These are phyloP conservation scores for Diplogelasinospora grovesii DNA, from an alignment of 495 filamentous ascomycete species.

Conservation along the genomic window DNA sequence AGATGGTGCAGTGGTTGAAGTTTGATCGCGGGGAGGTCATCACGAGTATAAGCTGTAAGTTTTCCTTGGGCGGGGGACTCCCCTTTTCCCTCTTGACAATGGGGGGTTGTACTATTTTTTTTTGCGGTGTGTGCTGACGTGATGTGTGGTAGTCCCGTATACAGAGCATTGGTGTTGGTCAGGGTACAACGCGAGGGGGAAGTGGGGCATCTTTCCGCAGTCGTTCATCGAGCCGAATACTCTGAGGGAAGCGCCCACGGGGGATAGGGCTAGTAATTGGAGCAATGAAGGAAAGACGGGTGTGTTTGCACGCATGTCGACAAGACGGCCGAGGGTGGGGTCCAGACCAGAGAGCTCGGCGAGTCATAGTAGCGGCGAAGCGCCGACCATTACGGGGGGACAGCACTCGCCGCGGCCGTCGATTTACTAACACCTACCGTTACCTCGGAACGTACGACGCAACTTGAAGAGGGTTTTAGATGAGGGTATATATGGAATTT, in stretches of 20 bases:
- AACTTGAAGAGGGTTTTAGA: too few relatives aligned
- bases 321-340: too few relatives aligned
- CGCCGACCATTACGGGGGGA: too few relatives aligned
- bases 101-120: too few relatives aligned
- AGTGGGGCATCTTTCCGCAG: constrained; percentile 42
- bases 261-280: constrained; percentile 21
- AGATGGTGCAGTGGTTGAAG: constrained; percentile 29
- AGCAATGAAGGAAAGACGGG: constrained; percentile 25
- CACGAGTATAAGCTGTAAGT: constrained; percentile 41
- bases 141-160: constrained; percentile 27
- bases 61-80: not conserved
- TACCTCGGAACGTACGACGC: too few relatives aligned
- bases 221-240: constrained; percentile 31
- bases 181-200: constrained; percentile 35
- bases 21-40: constrained; percentile 43
- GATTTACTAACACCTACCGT: too few relatives aligned
- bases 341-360: too few relatives aligned
- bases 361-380: too few relatives aligned
- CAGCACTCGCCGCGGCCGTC: too few relatives aligned
- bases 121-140: not conserved
- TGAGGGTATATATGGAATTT: too few relatives aligned
- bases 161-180: constrained; percentile 46
- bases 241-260: constrained; percentile 17
- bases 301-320: constrained; percentile 23
- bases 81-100: not conserved